Base-by-base conservation (phyloP, 2,329 filamentous ascomycete species). In the Claviceps spartinae region DNA sequence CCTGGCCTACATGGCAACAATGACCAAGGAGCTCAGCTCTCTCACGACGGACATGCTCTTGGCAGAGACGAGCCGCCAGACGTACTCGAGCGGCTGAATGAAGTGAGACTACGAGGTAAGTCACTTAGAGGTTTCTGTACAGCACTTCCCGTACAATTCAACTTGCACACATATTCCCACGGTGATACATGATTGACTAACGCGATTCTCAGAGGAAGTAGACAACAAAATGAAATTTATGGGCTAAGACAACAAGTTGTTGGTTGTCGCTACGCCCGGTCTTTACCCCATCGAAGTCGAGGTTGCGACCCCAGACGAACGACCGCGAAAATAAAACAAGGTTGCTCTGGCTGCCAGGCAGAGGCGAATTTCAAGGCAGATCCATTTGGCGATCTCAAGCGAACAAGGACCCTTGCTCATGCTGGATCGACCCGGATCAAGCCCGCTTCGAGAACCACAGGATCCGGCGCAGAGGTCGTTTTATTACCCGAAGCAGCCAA, bases 1-100 rank as follows among this genome's bases (percentile, higher is more conserved):
- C 55, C 66, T 81, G 43, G 61, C 65, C 50, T 69, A 72, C 59
- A 78, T 81, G 74, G 66, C 69, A 47, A 76, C 73, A 64, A 74
- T 81, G 52, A 65, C 64, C 48, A 58, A 58, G 51, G 44, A 54
- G 20, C 50, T 52, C 24, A 52, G 46, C 47, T 41, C 51, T 4
- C 36, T 34, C 4, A 13, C 26, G 13, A 6, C 50, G 30, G 38
- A 42, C 4, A 47, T 42, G 18, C 18, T n/a, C 5, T 8, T 41
- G 14, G 45, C 48, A 5, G 51, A 51, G 9, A 24, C 26, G 13
- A 44, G 44, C 38, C 53, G 53, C n/a, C 41, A 41, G 18, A 37
- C 45, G 2, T 50, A 52, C 22, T 44, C 47, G 11, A 54, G 37
- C 22, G 53, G 53, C 6, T 54, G 53, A 54, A 52, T 42, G n/a